Evolutionary conservation across 177 flowering plant genomes (phyloP).

Genomic region (Vitis hybrid): DNA sequence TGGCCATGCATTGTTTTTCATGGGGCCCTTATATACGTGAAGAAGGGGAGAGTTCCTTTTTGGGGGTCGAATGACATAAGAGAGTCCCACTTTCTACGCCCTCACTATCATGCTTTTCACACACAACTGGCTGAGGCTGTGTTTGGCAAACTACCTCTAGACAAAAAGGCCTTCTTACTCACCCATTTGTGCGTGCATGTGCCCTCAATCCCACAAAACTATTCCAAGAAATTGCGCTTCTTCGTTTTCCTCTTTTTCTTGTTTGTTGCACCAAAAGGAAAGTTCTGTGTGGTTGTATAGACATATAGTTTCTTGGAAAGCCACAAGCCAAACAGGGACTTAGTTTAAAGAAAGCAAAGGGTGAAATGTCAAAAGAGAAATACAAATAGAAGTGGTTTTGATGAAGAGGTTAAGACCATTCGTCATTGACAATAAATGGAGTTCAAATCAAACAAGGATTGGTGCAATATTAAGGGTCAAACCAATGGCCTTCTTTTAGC

Average conservation of each 20-base stretch:
- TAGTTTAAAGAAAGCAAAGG: too few relatives aligned
- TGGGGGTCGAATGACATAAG: conserved; percentile 24
- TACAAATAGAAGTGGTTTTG: neutral
- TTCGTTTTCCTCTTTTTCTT: too few relatives aligned
- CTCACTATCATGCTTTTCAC: conserved; percentile 20
- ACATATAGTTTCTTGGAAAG: too few relatives aligned
- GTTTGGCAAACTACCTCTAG: conserved; percentile 1
- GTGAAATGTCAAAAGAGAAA: neutral
- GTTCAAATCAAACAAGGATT: neutral
- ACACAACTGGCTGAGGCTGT: conserved; percentile 3
- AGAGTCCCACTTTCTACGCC: conserved; percentile 18
- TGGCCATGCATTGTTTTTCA: conserved; percentile 42
- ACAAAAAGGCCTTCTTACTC: too few relatives aligned
- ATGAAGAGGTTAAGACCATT: conserved; percentile 11
- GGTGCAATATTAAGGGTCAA: conserved; percentile 14
- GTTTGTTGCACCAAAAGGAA: too few relatives aligned
- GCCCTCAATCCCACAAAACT: too few relatives aligned
- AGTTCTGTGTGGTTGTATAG: too few relatives aligned
- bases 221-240: too few relatives aligned
- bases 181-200: too few relatives aligned
- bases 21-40: conserved; percentile 44
- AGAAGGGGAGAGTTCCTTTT: conserved; percentile 20
- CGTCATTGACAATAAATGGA: conserved; percentile 5
- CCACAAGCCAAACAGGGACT: too few relatives aligned
- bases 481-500: conserved; percentile 14